Conservation (phyloP, 179 eudicot genomes). For the Nepenthes alata region DNA sequence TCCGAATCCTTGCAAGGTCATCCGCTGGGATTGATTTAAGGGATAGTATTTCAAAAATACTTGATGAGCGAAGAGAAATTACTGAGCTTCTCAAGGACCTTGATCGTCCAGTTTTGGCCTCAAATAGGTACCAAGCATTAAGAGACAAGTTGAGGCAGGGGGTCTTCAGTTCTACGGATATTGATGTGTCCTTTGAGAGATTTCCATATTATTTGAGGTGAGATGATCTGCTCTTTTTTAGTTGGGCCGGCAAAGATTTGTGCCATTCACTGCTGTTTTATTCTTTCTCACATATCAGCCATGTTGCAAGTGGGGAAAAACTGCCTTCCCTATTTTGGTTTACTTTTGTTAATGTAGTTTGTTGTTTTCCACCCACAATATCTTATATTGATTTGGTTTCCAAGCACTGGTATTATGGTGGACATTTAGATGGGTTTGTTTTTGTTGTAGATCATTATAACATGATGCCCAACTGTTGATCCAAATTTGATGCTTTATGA, state of each 20-base stretch:
- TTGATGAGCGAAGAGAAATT: slow-evolving; percentile 42
- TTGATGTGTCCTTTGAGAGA: slow-evolving; percentile 64
- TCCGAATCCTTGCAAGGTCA: slow-evolving; percentile 42
- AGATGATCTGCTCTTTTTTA: slow-evolving; percentile 3
- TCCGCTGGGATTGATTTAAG: slow-evolving; percentile 35
- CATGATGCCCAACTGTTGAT: too few species aligned
- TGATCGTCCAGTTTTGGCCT: slow-evolving; percentile 30
- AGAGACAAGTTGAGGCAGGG: slow-evolving; percentile 54
- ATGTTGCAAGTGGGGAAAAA: too few species aligned
- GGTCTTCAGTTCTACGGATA: slow-evolving; percentile 34
- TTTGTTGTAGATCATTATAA: too few species aligned
- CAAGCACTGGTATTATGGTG: too few species aligned
- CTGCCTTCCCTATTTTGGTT: too few species aligned
- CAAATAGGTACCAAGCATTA: slow-evolving; percentile 57
- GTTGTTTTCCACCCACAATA: too few species aligned
- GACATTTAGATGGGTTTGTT: too few species aligned
- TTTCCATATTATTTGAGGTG: slow-evolving; percentile 93
- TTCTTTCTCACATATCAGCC: too few species aligned
- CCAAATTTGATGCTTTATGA: too few species aligned
- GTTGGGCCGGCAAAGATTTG: background rate
- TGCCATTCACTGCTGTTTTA: too few species aligned
- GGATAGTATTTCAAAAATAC: slow-evolving; percentile 39
- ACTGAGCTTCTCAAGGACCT: slow-evolving; percentile 43
- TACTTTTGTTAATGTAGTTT: too few species aligned
- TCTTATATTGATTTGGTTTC: too few species aligned